Percentiles rank a stretch among this genome's conserved stretches.
These are phyloP conservation scores for Clonostachys sp. DNA, from an alignment of 2,329 filamentous ascomycete species.

Conservation along the genomic window DNA sequence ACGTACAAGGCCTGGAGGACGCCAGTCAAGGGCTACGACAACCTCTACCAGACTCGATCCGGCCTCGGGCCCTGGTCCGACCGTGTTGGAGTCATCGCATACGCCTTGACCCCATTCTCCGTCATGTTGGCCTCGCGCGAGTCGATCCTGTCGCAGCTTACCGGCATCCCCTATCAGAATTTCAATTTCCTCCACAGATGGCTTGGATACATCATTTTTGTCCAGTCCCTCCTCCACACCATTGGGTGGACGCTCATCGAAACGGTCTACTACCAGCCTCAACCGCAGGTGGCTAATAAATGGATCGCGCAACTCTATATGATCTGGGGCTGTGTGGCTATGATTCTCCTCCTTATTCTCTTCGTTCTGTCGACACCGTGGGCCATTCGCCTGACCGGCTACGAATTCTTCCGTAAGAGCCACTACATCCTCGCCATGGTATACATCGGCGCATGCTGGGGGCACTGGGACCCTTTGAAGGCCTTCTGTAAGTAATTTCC, in stretches of 20 bases:
- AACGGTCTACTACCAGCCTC: conserved; percentile 63
- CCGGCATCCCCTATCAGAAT: conserved; percentile 69
- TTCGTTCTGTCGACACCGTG: conserved; percentile 50
- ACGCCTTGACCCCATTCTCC: conserved; percentile 68
- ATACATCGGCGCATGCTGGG: conserved; percentile 72
- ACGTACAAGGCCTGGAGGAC: conserved; percentile 66
- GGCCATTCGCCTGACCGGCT: conserved; percentile 62
- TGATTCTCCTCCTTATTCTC: conserved; percentile 57
- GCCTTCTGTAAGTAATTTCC: conserved; percentile 43
- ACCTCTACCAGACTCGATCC: conserved; percentile 58
- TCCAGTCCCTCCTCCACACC: conserved; percentile 64
- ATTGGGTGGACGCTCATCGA: conserved; percentile 68
- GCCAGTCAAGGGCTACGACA: conserved; percentile 52
- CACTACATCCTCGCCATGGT: conserved; percentile 70
- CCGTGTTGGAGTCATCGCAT: conserved; percentile 66
- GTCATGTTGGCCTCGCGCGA: conserved; percentile 63
- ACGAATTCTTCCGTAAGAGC: conserved; percentile 72
- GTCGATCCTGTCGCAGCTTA: conserved; percentile 64
- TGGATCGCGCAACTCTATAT: conserved; percentile 65
- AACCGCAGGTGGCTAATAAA: conserved; percentile 50
- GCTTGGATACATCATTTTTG: conserved; percentile 68
- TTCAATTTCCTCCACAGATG: conserved; percentile 78
- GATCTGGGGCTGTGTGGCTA: conserved; percentile 68
- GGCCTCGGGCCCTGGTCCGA: conserved; percentile 65
- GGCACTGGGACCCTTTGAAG: conserved; percentile 59